Evolutionary conservation across 1,284 basidiomycete species (phyloP).

Genomic region (Cutaneotrichosporon spelunceum): DNA sequence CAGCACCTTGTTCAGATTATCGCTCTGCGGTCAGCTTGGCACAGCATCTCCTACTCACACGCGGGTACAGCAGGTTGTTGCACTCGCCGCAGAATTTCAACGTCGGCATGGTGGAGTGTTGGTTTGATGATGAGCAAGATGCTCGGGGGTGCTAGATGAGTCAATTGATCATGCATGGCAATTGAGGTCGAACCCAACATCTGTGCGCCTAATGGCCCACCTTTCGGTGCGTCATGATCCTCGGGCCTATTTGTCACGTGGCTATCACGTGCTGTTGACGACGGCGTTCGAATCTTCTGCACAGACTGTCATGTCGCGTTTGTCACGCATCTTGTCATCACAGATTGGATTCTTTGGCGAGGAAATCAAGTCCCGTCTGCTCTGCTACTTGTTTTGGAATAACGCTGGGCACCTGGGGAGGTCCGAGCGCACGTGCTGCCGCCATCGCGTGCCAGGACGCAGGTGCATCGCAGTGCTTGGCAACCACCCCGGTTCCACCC

Average conservation of each 20-base stretch:
- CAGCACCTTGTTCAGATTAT: slow-evolving; percentile 78
- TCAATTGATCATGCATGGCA: not conserved
- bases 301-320: too few relatives aligned
- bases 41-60: slow-evolving; percentile 43
- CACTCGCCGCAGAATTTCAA: slow-evolving; percentile 85
- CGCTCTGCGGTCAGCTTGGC: slow-evolving; percentile 56
- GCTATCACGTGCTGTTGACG: not conserved
- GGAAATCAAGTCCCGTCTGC: too few relatives aligned
- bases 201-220: not conserved
- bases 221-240: not conserved
- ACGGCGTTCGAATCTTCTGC: not conserved
- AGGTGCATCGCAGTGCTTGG: too few relatives aligned
- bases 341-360: too few relatives aligned
- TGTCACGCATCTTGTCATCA: too few relatives aligned
- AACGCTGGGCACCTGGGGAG: too few relatives aligned
- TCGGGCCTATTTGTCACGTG: not conserved
- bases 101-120: slow-evolving; percentile 44
- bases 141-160: not conserved
- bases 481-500: too few relatives aligned
- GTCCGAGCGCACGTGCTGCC: too few relatives aligned
- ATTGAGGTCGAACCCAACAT: slow-evolving; percentile 1
- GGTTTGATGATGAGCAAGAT: not conserved
- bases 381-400: too few relatives aligned
- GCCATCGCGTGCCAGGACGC: too few relatives aligned
- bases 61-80: slow-evolving; percentile 90